Base-by-base conservation (phyloP, 345 rosid species). In the Salix udensis region DNA sequence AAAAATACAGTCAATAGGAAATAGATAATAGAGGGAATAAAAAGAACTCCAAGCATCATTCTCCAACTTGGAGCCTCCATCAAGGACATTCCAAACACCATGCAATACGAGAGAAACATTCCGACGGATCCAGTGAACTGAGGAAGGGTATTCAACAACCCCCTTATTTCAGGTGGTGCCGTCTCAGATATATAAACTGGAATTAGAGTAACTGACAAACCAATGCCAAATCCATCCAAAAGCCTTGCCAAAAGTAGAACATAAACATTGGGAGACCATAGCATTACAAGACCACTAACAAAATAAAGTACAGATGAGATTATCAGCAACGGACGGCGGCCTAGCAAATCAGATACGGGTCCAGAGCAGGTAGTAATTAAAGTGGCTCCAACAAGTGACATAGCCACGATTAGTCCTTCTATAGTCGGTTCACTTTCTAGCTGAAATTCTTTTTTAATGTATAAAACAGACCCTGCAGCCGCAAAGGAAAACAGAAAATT, bases 181-280 rank as follows among this genome's bases (percentile, higher is more conserved):
- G 94, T 91, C 88, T 96, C 99, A 0, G 98, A 96, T 82, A 96
- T 90, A 70, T 96, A 96, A 67, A 96, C 88, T 24, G 99, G 99
- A 65, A 90, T 92, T 65, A 96, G 88, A 18, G 98, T 96, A 39
- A 94, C 95, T 11, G 90, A 92, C 86, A 96, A 73, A 73, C 99
- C 98, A 65, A 96, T 89, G 37, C 99, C 99, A 70, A 93, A 88
- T 21, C 99, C 99, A 77, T 91, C 99, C 82, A 94, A 76, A 52
- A 93, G 90, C 87, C 99, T 91, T 42, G 97, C 98, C 75, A 94
- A 70, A 44, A 96, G 97, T 68, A 94, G 80, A 31, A 87, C 82
- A 78, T 91, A 90, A 72, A 96, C 96, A 69, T 94, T 94, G 1
- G 99, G 99, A 76, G 99, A 89, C 98, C 98, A 94, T 40, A 92